Base-by-base conservation (phyloP, 2,329 filamentous ascomycete genomes). In the Pseudovirgaria hyperparasitica region DNA sequence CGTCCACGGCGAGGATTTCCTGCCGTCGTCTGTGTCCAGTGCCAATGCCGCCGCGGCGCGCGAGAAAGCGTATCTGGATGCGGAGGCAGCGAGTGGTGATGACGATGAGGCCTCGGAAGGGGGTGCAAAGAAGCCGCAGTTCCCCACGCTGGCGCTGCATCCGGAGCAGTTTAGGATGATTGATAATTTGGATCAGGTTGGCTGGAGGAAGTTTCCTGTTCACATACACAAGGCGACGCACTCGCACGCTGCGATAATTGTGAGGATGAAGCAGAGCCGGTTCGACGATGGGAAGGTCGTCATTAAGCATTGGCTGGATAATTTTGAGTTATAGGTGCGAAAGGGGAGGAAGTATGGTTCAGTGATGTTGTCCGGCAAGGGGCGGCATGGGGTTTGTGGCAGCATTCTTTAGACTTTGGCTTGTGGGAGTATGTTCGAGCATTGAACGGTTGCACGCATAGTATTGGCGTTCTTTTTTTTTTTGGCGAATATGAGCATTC, bases 91-190 rank as follows among this genome's bases (percentile, higher is more conserved):
- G 24, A 16, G 29, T 21, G 25, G 32, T 5, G 35, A 36, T 20
- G 40, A 40, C 24, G 42, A 42, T 24, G 25, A 36, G 15, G 40
- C 42, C 16, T 44, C 42, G 22, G 40, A 53, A 41, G 34, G 50
- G 28, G 43, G 50, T 20, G 34, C 37, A 5, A 46, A 45, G 25
- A 12, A 26, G 5, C 19, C 30, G 12, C 50, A 65, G 4, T 67
- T 70, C 36, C 81, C 80, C 1, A 84, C 75, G 0, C 63, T 96
- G 28, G 85, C 85, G 1, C 58, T 96, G 28, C 76, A 81, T 0
- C 86, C 87, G 26, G 78, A 86, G 50, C 65, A 90, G 37, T 98
- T 98, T 50, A 73, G 84, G 9, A 63, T 93, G 29, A 96, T 98
- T 48, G 94, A 94, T 49, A 68, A 71, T 29, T 81, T 76, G 6